Percentiles rank a stretch among this genome's conserved stretches.
Conservation (phyloP, 2,329 filamentous ascomycete genomes). For the Colletotrichum cereale region DNA sequence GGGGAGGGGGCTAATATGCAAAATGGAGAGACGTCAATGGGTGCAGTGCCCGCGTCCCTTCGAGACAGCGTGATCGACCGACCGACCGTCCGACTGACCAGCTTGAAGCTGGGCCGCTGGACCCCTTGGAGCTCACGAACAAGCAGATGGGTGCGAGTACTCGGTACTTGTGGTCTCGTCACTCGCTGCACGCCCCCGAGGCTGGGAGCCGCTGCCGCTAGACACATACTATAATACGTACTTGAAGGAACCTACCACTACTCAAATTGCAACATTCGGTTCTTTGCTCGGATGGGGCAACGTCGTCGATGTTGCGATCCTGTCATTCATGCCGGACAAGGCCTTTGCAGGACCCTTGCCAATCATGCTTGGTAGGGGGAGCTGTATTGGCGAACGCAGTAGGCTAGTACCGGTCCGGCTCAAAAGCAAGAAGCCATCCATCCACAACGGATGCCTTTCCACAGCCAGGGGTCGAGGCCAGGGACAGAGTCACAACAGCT, state of each 20-base stretch:
- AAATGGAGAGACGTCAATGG: constrained; percentile 28
- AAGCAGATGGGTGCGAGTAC: constrained; percentile 21
- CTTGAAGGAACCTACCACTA: constrained; percentile 32
- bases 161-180: constrained; percentile 22
- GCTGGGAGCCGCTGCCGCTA: neutral
- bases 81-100: constrained; percentile 27
- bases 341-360: constrained; percentile 30
- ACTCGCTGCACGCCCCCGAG: constrained; percentile 17
- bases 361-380: constrained; percentile 2
- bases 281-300: constrained; percentile 37
- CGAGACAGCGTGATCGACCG: constrained; percentile 32
- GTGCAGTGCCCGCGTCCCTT: constrained; percentile 2
- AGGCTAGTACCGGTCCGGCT: constrained; percentile 30
- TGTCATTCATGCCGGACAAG: constrained; percentile 33
- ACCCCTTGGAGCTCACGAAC: constrained; percentile 32
- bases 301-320: constrained; percentile 33
- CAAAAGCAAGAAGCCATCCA: constrained; percentile 37
- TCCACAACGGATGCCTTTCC: constrained; percentile 39
- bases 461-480: constrained; percentile 34
- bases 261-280: constrained; percentile 40
- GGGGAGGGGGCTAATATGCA: constrained; percentile 39
- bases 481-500: constrained; percentile 39
- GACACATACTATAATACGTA: constrained; percentile 13
- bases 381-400: constrained; percentile 8
- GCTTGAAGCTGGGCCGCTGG: constrained; percentile 19